Conservation (phyloP, 1,139 yeast genomes). For the Meyerozyma guilliermondii region DNA sequence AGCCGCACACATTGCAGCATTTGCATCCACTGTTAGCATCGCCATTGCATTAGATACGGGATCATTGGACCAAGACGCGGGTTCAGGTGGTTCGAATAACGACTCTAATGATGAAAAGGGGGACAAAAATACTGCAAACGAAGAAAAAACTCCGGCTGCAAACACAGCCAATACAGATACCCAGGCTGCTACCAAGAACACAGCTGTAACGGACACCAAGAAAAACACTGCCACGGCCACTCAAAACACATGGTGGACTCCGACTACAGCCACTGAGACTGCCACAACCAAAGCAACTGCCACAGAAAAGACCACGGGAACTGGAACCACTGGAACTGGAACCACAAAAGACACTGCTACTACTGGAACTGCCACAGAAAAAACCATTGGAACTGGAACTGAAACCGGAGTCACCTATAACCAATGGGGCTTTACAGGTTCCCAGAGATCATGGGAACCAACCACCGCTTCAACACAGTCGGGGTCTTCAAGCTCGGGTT, state of each 20-base stretch:
- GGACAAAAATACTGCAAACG: background rate
- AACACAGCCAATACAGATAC: conserved; percentile 4
- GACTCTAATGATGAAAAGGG: background rate
- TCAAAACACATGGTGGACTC: conserved; percentile 8
- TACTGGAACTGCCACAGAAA: conserved; percentile 3
- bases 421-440: conserved; percentile 42
- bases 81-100: background rate
- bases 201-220: background rate
- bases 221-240: background rate
- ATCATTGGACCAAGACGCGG: background rate
- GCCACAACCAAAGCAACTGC: conserved; percentile 8
- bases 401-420: conserved; percentile 22
- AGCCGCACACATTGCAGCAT: background rate
- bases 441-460: conserved; percentile 32
- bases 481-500: background rate
- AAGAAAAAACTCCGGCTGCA: conserved; percentile 1
- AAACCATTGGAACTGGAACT: too few relatives aligned
- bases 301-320: background rate
- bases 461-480: conserved; percentile 10
- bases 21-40: background rate
- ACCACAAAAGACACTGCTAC: conserved; percentile 3
- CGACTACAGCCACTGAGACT: conserved; percentile 13
- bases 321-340: too few relatives aligned
- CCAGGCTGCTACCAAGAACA: conserved; percentile 2
- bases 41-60: background rate